phyloP scores from a whole-genome alignment of 2,329 filamentous ascomycete species.

The Penicillium olsonii region DNA sequence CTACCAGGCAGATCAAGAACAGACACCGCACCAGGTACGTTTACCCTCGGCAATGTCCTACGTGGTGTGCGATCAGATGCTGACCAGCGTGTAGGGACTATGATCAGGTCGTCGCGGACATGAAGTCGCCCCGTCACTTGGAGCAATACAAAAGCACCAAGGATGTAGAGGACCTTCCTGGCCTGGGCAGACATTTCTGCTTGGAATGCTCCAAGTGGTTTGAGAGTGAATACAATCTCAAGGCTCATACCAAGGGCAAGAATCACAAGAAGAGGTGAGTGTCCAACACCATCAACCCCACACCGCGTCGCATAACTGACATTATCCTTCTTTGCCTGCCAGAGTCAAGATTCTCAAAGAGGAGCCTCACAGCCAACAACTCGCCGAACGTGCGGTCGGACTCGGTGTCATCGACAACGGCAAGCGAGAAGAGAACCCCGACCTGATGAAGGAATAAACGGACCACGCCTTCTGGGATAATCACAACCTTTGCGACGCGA shows the following conservation, averaged over 20 bases:
- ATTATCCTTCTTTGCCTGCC: background rate
- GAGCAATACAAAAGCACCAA: conserved; percentile 76
- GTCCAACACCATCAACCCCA: too few relatives aligned
- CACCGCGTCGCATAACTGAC: conserved; percentile 10
- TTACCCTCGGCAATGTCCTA: background rate
- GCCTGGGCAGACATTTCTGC: conserved; percentile 83
- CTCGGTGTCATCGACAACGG: conserved; percentile 68
- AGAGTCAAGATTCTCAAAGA: conserved; percentile 82
- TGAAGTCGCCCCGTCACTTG: conserved; percentile 77
- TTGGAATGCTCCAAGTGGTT: conserved; percentile 96
- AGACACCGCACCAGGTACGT: conserved; percentile 68
- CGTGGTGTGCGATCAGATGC: background rate
- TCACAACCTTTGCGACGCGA: conserved; percentile 12
- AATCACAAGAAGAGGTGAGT: conserved; percentile 84
- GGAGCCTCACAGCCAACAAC: conserved; percentile 81
- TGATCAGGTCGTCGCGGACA: conserved; percentile 86
- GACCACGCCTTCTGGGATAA: conserved; percentile 1
- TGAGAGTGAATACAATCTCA: conserved; percentile 76
- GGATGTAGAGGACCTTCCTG: conserved; percentile 81
- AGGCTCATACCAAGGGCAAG: conserved; percentile 79
- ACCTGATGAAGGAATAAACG: conserved; percentile 47
- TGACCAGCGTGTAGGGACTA: conserved; percentile 67
- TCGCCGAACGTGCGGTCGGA: conserved; percentile 79
- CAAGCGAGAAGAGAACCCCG: conserved; percentile 35
- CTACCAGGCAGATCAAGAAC: conserved; percentile 69